phyloP scores from a whole-genome alignment of 106 monocot genomes.

The Dendrobium chrysotoxum region DNA sequence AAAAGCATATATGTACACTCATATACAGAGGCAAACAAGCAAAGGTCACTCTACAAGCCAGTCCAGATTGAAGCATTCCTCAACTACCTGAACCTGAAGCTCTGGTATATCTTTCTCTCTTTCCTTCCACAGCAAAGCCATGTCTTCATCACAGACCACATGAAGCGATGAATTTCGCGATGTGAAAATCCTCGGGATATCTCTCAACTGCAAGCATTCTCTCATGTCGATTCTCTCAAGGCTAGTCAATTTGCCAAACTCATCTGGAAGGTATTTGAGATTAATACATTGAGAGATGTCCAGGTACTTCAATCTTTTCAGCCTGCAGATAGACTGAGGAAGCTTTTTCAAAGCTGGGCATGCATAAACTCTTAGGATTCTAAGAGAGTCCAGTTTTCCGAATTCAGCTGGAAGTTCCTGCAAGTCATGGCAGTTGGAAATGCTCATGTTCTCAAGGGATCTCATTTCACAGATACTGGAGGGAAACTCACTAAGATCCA shows the following conservation, averaged over 20 bases:
- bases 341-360: slow-evolving; percentile 39
- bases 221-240: slow-evolving; percentile 62
- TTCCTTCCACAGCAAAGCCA: slow-evolving; percentile 44
- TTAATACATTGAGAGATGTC: slow-evolving; percentile 54
- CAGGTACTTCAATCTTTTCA: slow-evolving; percentile 34
- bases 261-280: slow-evolving; percentile 39
- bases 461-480: slow-evolving; percentile 34
- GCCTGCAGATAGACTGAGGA: slow-evolving; percentile 36
- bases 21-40: too few species aligned
- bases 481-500: slow-evolving; percentile 38
- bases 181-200: slow-evolving; percentile 21
- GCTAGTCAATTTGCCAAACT: slow-evolving; percentile 28
- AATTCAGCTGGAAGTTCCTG: slow-evolving; percentile 32
- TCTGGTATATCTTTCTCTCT: slow-evolving; percentile 26
- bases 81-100: slow-evolving; percentile 41
- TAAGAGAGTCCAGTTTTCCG: slow-evolving; percentile 29
- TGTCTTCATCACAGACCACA: slow-evolving; percentile 45
- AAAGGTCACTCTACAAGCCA: slow-evolving; percentile 40
- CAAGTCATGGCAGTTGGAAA: slow-evolving; percentile 56
- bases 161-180: slow-evolving; percentile 28
- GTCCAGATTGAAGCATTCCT: slow-evolving; percentile 44
- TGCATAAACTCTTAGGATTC: slow-evolving; percentile 37
- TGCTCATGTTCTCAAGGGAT: slow-evolving; percentile 32
- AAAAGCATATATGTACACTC: too few species aligned
- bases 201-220: slow-evolving; percentile 39